phyloP scores from a whole-genome alignment of 306 rosid genomes.

The Mucuna pruriens region DNA sequence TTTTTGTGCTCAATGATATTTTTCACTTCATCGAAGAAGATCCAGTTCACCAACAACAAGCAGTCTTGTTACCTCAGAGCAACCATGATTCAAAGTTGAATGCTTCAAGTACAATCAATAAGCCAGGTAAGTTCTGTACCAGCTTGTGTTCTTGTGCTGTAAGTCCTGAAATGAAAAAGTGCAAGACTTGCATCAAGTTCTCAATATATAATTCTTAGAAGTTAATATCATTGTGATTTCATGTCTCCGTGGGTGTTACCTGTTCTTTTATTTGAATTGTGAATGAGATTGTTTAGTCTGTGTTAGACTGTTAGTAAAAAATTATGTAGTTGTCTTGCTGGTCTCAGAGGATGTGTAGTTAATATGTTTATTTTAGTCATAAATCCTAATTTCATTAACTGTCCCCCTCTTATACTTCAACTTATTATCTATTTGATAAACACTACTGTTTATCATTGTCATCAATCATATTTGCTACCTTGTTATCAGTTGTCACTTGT shows the following conservation, averaged over 20 bases:
- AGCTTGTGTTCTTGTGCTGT: constrained; percentile 13
- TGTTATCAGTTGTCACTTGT: neutral
- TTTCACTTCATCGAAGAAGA: constrained; percentile 90
- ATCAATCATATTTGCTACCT: constrained; percentile 13
- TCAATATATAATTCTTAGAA: neutral
- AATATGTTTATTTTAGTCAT: neutral
- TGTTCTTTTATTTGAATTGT: constrained; percentile 2
- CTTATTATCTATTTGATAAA: neutral
- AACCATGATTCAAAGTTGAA: constrained; percentile 64
- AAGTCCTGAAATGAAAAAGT: neutral
- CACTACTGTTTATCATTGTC: constrained; percentile 12
- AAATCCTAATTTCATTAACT: neutral
- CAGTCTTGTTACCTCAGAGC: constrained; percentile 77
- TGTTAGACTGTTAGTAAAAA: neutral
- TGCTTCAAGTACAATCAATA: constrained; percentile 55
- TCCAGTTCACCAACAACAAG: constrained; percentile 69
- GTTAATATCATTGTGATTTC: too few species aligned
- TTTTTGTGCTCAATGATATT: constrained; percentile 85
- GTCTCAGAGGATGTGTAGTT: neutral
- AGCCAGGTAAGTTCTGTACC: constrained; percentile 61
- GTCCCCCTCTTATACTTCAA: neutral
- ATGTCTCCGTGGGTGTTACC: neutral
- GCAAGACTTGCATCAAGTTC: neutral
- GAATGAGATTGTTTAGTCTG: constrained; percentile 4
- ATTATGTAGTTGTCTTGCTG: neutral